These are phyloP conservation scores for Jamesozyma rosinii DNA, from an alignment of 805 yeast species.

Conservation along the genomic window DNA sequence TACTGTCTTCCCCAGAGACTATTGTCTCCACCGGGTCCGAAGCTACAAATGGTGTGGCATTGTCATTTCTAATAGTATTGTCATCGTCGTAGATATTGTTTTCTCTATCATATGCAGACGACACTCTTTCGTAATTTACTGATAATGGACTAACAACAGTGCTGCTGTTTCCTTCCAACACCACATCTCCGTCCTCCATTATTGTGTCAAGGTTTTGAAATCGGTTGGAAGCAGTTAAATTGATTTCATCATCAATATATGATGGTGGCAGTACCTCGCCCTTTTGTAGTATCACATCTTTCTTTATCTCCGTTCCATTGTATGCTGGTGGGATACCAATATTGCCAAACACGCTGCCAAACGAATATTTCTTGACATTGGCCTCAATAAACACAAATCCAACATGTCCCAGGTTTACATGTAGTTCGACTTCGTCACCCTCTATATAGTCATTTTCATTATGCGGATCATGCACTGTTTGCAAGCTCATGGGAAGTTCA, in stretches of 20 bases:
- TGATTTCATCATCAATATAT: slow-evolving; percentile 41
- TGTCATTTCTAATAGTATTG: not conserved
- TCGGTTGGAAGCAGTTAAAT: not conserved
- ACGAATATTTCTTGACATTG: slow-evolving; percentile 79
- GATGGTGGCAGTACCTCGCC: slow-evolving; percentile 68
- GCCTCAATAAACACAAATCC: slow-evolving; percentile 79
- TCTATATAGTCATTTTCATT: slow-evolving; percentile 11
- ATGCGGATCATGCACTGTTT: slow-evolving; percentile 17
- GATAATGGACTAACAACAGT: not conserved
- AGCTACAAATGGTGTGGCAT: not conserved
- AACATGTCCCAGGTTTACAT: slow-evolving; percentile 65
- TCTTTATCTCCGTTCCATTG: slow-evolving; percentile 32
- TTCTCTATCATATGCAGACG: slow-evolving; percentile 28
- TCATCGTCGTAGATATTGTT: slow-evolving; percentile 15
- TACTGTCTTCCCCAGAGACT: slow-evolving; percentile 1
- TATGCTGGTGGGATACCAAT: slow-evolving; percentile 40
- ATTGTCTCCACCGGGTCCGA: not conserved
- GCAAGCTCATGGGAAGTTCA: slow-evolving; percentile 17
- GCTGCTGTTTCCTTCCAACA: slow-evolving; percentile 2
- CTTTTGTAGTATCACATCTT: slow-evolving; percentile 52
- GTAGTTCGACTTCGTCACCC: slow-evolving; percentile 34
- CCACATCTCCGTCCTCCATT: not conserved
- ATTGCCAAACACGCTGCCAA: slow-evolving; percentile 39
- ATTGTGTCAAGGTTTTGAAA: not conserved
- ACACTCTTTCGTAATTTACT: slow-evolving; percentile 27